Percentiles rank a stretch among this genome's conserved stretches.
These are phyloP conservation scores for Xylariaceae sp. DNA, from an alignment of 2,329 filamentous ascomycete genomes.

Conservation along the genomic window DNA sequence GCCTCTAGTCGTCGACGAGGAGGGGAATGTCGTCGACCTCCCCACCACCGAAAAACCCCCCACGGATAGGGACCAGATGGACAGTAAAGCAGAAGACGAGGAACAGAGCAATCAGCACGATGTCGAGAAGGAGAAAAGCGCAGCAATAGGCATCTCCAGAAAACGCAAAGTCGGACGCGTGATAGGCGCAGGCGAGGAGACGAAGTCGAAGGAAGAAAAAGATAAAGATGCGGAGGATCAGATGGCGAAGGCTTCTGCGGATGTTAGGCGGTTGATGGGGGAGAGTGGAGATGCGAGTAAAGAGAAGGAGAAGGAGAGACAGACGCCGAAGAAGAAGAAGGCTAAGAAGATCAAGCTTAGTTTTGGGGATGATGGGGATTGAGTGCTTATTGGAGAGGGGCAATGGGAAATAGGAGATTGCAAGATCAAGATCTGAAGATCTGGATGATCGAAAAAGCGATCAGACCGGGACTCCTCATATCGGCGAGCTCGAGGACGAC, in stretches of 20 bases:
- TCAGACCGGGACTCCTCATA: too few relatives aligned
- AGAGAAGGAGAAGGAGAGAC: slow-evolving; percentile 30
- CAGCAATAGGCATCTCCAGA: slow-evolving; percentile 43
- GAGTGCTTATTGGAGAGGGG: slow-evolving; percentile 3
- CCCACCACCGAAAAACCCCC: slow-evolving; percentile 28
- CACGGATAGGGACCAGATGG: slow-evolving; percentile 18
- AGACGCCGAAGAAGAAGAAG: slow-evolving; percentile 47
- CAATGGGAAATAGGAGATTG: too few relatives aligned
- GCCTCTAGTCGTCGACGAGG: slow-evolving; percentile 72
- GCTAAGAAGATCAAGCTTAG: slow-evolving; percentile 66
- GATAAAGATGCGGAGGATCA: slow-evolving; percentile 5
- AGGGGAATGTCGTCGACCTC: slow-evolving; percentile 60
- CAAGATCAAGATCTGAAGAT: too few relatives aligned
- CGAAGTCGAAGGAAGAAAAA: slow-evolving; percentile 8
- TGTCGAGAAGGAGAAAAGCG: slow-evolving; percentile 21
- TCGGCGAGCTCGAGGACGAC: too few relatives aligned
- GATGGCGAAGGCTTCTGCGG: slow-evolving; percentile 23
- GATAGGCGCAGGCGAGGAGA: slow-evolving; percentile 37
- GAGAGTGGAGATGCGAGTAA: slow-evolving; percentile 10
- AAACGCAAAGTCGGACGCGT: slow-evolving; percentile 57
- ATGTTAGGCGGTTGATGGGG: slow-evolving; percentile 9
- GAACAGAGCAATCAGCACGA: neutral
- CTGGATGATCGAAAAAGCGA: too few relatives aligned
- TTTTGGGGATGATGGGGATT: slow-evolving; percentile 55
- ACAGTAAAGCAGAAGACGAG: slow-evolving; percentile 10